Evolutionary conservation across 106 monocot species (phyloP), one percentile per base, ranked within the genome.

Genomic region (Triglochin maritima): DNA sequence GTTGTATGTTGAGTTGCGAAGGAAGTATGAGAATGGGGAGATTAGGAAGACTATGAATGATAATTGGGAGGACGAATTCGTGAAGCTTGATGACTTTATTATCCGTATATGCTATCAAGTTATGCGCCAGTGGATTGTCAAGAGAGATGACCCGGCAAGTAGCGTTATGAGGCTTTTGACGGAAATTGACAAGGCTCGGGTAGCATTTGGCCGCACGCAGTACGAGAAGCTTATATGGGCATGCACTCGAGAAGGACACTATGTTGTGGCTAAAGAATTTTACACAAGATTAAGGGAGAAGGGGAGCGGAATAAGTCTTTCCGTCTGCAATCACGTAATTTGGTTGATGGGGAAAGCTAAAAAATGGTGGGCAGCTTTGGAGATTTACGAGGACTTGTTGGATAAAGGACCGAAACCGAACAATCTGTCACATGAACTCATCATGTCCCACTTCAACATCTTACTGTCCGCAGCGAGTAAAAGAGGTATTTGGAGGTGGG

Each of bases 361-460:
- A 63, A 96, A 96, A 79, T 96, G 90, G 96, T 91, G 91, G 96
- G 83, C 86, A 12, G 96, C 91, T 47, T 81, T 96, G 12, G 96
- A 96, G 70, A 69, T 96, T 41, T 96, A 84, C 54, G 96, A 96
- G 62, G 96, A 96, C 47, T 72, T 96, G 68, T 57, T 96, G n/a
- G 96, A 91, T 54, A 83, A 78, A 55, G 91, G 96, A 8, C 96
- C 90, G 5, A 84, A 81, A 62, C 96, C 96, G 2, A 96, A 96
- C 64, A 91, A 86, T 72, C 56, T 91, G 7, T 88, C 96, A 4
- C 79, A 85, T 63, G 90, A 88, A 57, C 62, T 96, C 57, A 81
- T 96, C 47, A 59, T 91, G 50, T 91, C 87, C 3, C 87, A 96
- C 56, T 96, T 96, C 80, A 77, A 81, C 45, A 48, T 88, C 50